A percentile compares a stretch with the other conserved stretches of the same genome.
Evolutionary conservation across 805 yeast species (phyloP).

Genomic region (Tetrapisispora fleetii): DNA sequence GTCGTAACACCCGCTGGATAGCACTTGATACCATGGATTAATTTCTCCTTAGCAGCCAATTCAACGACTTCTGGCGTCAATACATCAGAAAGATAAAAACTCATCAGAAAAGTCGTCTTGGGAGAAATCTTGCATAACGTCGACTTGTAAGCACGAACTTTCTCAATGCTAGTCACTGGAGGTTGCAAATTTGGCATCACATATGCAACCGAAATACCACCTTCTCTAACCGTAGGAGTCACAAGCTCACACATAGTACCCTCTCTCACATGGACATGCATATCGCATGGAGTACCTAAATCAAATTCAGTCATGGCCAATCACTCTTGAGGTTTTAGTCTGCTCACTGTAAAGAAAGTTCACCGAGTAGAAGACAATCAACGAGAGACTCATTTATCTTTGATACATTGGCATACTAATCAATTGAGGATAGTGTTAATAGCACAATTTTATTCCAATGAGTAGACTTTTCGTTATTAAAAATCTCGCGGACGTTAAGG

Average conservation of each 20-base stretch:
- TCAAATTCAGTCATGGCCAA: conserved; percentile 32
- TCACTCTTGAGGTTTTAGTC: too few relatives aligned
- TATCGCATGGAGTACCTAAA: conserved; percentile 72
- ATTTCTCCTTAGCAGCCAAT: conserved; percentile 60
- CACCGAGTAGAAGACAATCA: too few relatives aligned
- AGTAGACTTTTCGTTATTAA: not conserved
- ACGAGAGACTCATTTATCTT: too few relatives aligned
- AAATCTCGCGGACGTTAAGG: not conserved
- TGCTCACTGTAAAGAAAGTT: too few relatives aligned
- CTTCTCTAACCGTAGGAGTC: conserved; percentile 80
- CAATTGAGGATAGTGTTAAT: too few relatives aligned
- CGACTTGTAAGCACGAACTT: conserved; percentile 60
- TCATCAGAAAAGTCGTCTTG: conserved; percentile 81
- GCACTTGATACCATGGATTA: conserved; percentile 83
- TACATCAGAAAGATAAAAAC: conserved; percentile 68
- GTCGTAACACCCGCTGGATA: conserved; percentile 99
- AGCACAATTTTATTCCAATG: conserved; percentile 7
- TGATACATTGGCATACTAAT: too few relatives aligned
- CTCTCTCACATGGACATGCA: conserved; percentile 94
- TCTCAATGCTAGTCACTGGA: conserved; percentile 70
- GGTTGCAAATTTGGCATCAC: conserved; percentile 96
- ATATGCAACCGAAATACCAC: conserved; percentile 86
- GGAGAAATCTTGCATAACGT: conserved; percentile 60
- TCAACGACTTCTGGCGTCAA: conserved; percentile 80
- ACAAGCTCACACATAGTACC: conserved; percentile 88